Percentiles rank a stretch among this genome's conserved stretches.
Evolutionary conservation across 495 filamentous ascomycete genomes (phyloP).

Genomic region (Penicillium bialowiezense): DNA sequence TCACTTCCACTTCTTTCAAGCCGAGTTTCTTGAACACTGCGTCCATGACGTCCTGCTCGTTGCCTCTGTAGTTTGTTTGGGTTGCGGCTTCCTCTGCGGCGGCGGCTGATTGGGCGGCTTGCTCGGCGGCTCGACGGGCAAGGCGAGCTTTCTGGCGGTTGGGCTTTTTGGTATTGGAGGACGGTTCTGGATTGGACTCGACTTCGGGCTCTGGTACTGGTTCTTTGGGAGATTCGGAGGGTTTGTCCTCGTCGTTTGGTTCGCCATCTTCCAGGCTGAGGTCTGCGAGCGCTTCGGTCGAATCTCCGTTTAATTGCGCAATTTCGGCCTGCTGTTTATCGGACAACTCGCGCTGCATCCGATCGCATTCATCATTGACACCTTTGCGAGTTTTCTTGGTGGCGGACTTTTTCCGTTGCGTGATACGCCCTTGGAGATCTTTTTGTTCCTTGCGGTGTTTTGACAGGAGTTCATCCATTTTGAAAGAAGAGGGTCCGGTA

Average conservation of each 20-base stretch:
- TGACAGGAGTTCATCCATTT: conserved; percentile 71
- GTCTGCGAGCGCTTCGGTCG: conserved; percentile 27
- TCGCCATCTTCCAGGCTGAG: conserved; percentile 28
- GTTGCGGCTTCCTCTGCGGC: conserved; percentile 72
- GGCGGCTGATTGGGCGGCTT: conserved; percentile 60
- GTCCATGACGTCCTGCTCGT: conserved; percentile 69
- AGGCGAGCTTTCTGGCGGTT: conserved; percentile 90
- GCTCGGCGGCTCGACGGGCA: conserved; percentile 81
- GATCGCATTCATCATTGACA: conserved; percentile 78
- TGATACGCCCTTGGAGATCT: conserved; percentile 79
- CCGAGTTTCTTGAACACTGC: conserved; percentile 56
- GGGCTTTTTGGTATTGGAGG: conserved; percentile 60
- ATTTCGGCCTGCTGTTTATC: conserved; percentile 67
- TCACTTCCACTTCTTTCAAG: conserved; percentile 74
- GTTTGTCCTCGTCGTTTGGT: conserved; percentile 13
- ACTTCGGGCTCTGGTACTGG: conserved; percentile 8
- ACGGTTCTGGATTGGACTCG: conserved; percentile 7
- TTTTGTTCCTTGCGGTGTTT: conserved; percentile 86
- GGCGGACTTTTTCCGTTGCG: conserved; percentile 91
- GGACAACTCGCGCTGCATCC: conserved; percentile 65
- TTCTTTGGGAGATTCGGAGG: neutral
- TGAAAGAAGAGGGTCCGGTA: neutral
- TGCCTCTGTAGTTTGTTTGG: conserved; percentile 69
- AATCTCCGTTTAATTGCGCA: conserved; percentile 49
- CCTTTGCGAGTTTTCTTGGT: conserved; percentile 94